These are phyloP conservation scores for Jatropha curcas DNA, from an alignment of 345 rosid genomes.

Conservation along the genomic window DNA sequence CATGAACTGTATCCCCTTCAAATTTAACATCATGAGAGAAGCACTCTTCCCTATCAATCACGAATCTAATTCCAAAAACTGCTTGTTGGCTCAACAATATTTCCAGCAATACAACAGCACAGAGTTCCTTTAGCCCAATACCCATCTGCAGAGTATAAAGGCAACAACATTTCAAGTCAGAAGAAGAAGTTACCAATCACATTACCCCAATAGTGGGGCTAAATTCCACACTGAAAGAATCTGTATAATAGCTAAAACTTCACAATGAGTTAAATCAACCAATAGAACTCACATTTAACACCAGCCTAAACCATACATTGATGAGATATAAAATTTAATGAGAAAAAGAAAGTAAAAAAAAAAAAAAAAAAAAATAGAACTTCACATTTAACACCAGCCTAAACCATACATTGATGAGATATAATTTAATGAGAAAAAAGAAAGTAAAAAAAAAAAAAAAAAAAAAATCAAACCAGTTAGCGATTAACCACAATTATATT, in stretches of 20 bases:
- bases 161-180: not conserved
- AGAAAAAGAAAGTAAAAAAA: no score
- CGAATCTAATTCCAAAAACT: slow-evolving; percentile 54
- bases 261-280: not conserved
- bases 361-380: not conserved
- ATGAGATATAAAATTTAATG: no score
- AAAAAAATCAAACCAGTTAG: no score
- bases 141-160: slow-evolving; percentile 40
- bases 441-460: not conserved
- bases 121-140: slow-evolving; percentile 25
- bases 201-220: not conserved
- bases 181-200: not conserved
- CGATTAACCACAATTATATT: not conserved
- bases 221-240: not conserved
- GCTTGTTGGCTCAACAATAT: slow-evolving; percentile 28
- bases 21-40: slow-evolving; percentile 62
- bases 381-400: not conserved
- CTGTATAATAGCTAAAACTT: no score
- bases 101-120: slow-evolving; percentile 34
- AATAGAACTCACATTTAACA: not conserved
- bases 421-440: no score
- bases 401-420: no score
- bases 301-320: not conserved
- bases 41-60: slow-evolving; percentile 68
- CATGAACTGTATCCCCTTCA: slow-evolving; percentile 61